Base-by-base conservation (phyloP, 1,284 basidiomycete species). In the Irpex rosettiformis region DNA sequence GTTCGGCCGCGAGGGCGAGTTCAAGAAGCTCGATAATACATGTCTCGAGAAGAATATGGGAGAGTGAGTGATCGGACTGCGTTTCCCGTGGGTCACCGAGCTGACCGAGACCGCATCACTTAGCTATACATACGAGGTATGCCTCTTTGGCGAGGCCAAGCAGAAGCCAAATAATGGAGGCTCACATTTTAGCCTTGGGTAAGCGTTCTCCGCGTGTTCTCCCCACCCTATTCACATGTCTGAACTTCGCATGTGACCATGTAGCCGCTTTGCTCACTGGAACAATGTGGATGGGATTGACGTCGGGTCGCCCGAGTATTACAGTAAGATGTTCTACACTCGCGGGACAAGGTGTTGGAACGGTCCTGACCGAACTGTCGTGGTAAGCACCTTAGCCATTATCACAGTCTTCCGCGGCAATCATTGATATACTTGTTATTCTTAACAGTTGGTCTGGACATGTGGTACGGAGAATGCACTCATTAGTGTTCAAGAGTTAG, bases 91-190 rank as follows among this genome's bases (percentile, higher is more conserved):
- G 7, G n/a, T 45, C 42, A 6, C 42, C 42, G 42, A n/a, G 21
- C 42, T 45, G 42, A 45, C 42, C 16, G 42, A 45, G 18, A 21
- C 10, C 21, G 18, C 42, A n/a, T 49, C n/a, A 0, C 61, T 10
- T n/a, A 95, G 93, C 62, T 99, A 98, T 74, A 94, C 89, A 1
- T 99, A 99, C 73, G 93, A 96, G 71, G 80, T 98, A n/a, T 99
- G 96, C 77, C 83, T 98, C 67, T 98, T 98, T 64, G 85, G 88
- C 11, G 85, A 89, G 64, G 92, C 91, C 1, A 90, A 80, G 56
- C 96, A 99, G 75, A 97, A 92, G 73, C 89, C 92, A 18, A 91
- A 91, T 70, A 85, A 88, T 61, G 93, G 94, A 56, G 88, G 91
- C 21, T 79, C 80, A 4, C 84, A 81, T 0, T 91, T 93, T 75